Evolutionary conservation across 768 basidiomycete species (phyloP), one percentile per base, ranked within the genome.

Genomic region (Collybia sp.): DNA sequence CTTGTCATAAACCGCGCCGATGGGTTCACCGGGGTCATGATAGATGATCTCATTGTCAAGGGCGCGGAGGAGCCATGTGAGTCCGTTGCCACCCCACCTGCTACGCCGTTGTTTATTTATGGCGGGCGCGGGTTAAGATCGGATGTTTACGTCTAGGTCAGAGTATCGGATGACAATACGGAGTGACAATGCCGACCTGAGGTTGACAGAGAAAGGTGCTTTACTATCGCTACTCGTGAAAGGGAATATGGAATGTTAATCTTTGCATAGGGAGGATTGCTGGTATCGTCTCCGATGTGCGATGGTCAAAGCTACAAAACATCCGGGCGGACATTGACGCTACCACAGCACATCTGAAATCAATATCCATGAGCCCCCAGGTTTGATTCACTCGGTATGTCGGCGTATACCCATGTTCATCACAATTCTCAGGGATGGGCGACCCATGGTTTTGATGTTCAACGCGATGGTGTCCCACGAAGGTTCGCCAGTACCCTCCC

Each of bases 111-210:
- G 50, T n/a, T 16, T 30, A 20, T 36, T 40, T 2, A n/a, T 36
- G 25, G 32, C 10, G 35, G 35, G 36, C 56, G 25, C 25, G 25
- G 3, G 25, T 25, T 25, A 3, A 93, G 90, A 94, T 54, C 86
- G 92, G 19, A 93, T 94, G 89, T 94, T 95, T 62, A 94, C 93
- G 0, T 87, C 88, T 12, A 76, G 93, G 32, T 90, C 88, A 12
- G 93, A 95, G 56, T 95, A 92, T 59, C 81, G 93, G 17, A 84
- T 95, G 80, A 83, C 83, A 0, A 76, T 94, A 36, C 74, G 93
- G 42, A 84, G 86, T 43, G 93, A 95, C 63, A 95, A 95, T 52
- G 93, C 93, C 2, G 93, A 95, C 65, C 40, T 82, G 43, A 75
- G 93, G 39, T 65, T 95, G 47, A 94, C 93, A 0, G 77, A 79